phyloP scores from a whole-genome alignment of 345 rosid species.

The Combretum micranthum region DNA sequence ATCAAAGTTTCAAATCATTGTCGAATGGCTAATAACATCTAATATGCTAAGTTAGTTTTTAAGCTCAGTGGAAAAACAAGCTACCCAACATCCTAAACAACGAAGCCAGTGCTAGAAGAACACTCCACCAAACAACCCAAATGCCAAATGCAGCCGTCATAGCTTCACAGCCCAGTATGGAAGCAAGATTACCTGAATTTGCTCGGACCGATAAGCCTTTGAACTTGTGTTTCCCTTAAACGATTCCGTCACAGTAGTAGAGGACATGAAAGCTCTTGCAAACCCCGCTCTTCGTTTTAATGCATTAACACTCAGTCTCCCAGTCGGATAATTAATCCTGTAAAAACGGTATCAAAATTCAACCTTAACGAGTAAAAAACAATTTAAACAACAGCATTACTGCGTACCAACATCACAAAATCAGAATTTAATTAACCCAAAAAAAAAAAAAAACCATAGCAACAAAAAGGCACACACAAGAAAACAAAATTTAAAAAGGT shows the following conservation, averaged over 20 bases:
- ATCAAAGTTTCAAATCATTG: not conserved
- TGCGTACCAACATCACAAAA: not conserved
- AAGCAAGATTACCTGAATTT: constrained; percentile 59
- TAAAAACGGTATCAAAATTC: constrained; percentile 3
- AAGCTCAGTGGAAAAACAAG: no score
- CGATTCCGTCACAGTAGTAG: constrained; percentile 48
- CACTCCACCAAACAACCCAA: no score
- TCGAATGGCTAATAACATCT: not conserved
- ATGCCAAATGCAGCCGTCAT: no score
- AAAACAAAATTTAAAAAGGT: no score
- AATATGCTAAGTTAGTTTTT: no score
- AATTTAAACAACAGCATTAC: not conserved
- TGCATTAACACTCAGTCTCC: constrained; percentile 20
- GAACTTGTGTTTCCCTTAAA: constrained; percentile 45
- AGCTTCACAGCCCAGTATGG: not conserved
- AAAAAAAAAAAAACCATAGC: no score
- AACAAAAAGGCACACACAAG: no score
- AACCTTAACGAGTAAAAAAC: not conserved
- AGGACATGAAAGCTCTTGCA: constrained; percentile 59
- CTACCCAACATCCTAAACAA: no score
- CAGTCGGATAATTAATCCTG: constrained; percentile 44
- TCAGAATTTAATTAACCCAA: no score
- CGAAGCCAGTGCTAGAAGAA: not conserved
- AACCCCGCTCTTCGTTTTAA: constrained; percentile 29
- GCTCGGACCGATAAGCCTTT: constrained; percentile 70